phyloP scores from a whole-genome alignment of 1,284 basidiomycete species.

The Microstroma glucosiphilum region DNA sequence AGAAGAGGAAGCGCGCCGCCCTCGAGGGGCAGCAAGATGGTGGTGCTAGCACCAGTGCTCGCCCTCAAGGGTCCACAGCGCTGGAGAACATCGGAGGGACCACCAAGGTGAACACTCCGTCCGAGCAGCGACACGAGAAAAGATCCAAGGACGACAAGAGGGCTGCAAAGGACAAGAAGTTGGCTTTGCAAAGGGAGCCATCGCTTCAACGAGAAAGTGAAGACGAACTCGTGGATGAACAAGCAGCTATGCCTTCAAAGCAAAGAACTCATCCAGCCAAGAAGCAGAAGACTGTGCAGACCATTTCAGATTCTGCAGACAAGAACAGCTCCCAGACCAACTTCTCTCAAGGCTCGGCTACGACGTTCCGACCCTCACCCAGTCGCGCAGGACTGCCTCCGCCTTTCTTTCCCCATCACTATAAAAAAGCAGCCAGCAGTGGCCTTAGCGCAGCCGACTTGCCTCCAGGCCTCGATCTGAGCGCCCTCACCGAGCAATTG shows the following conservation, averaged over 20 bases:
- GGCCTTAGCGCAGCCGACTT: constrained; percentile 1
- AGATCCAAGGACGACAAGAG: not conserved
- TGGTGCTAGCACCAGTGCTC: too few relatives aligned
- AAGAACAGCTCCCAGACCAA: not conserved
- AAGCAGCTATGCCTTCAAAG: not conserved
- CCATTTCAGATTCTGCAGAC: not conserved
- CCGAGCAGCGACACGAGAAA: not conserved
- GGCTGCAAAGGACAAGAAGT: not conserved
- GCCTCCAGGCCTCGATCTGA: constrained; percentile 8
- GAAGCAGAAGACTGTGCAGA: not conserved
- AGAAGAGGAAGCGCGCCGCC: not conserved
- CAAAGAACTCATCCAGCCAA: not conserved
- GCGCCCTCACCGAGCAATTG: not conserved
- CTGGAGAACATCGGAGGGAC: too few relatives aligned
- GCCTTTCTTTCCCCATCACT: not conserved
- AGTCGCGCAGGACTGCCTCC: not conserved
- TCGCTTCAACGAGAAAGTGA: not conserved
- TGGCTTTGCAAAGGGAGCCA: not conserved
- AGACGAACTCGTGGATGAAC: not conserved
- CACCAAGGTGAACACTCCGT: too few relatives aligned
- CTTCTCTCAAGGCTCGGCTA: not conserved
- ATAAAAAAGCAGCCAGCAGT: constrained; percentile 1
- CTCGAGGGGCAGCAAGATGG: too few relatives aligned
- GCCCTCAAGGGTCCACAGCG: too few relatives aligned
- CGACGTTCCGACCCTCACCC: not conserved